A percentile compares a stretch with the other conserved stretches of the same genome.
Evolutionary conservation across 23 red algal species (phyloP).

Genomic region (Gracilaria caudata): DNA sequence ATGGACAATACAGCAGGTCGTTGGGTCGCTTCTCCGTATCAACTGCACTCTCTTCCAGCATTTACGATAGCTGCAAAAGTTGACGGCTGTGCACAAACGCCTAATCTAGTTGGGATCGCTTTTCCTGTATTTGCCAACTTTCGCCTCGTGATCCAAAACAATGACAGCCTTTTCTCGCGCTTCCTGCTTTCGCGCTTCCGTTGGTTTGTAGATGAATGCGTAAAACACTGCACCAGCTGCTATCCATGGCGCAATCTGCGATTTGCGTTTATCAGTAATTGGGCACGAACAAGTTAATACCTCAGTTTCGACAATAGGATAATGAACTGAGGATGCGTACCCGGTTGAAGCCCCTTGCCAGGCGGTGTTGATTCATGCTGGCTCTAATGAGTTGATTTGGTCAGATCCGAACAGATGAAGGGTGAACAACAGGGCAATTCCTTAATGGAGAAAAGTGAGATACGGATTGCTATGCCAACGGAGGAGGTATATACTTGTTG

Average conservation of each 20-base stretch:
- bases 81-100: not conserved
- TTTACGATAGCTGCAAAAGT: too few relatives aligned
- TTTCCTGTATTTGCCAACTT: constrained; percentile 51
- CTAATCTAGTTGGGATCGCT: not conserved
- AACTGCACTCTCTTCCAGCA: not conserved
- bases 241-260: constrained; percentile 39
- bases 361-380: not conserved
- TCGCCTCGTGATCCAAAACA: constrained; percentile 30
- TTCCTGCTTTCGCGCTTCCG: constrained; percentile 48
- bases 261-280: not conserved
- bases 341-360: constrained; percentile 4
- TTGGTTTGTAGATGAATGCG: constrained; percentile 52
- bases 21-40: not conserved
- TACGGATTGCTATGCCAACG: too few relatives aligned
- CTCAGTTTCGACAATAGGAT: not conserved
- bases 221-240: constrained; percentile 52
- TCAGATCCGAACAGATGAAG: not conserved
- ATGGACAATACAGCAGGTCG: too few relatives aligned
- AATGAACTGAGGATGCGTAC: not conserved
- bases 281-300: not conserved
- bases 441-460: not conserved
- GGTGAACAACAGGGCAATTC: not conserved
- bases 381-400: not conserved
- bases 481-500: too few relatives aligned
- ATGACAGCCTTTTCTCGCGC: constrained; percentile 41